phyloP scores from a whole-genome alignment of 306 rosid genomes.

The Notholithocarpus densiflorus region DNA sequence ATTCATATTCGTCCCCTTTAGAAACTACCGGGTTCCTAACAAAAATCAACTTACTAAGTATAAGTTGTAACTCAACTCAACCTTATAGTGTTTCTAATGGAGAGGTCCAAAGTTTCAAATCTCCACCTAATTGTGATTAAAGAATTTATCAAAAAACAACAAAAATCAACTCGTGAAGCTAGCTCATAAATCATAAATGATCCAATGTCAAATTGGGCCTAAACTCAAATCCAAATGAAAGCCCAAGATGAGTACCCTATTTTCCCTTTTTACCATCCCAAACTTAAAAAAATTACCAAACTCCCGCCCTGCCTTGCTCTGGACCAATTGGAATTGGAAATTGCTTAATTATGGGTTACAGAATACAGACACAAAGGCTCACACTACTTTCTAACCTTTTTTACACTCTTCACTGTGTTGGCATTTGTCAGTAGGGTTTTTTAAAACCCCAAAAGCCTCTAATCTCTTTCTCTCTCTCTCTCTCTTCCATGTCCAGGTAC shows the following conservation, averaged over 20 bases:
- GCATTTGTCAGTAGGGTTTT: constrained; percentile 6
- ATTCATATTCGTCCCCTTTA: no score
- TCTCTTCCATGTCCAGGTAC: constrained; percentile 1
- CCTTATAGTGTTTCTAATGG: no score
- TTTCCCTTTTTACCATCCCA: not conserved
- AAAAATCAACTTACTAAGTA: no score
- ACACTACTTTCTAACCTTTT: not conserved
- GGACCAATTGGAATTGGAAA: not conserved
- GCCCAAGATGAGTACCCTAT: not conserved
- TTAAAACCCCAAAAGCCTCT: not conserved
- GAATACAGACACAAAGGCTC: not conserved
- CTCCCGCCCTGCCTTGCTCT: constrained; percentile 19
- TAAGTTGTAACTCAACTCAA: no score
- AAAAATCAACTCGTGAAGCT: no score
- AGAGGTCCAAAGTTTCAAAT: no score
- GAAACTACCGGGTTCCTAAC: rapidly evolving
- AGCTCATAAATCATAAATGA: not conserved
- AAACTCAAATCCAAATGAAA: not conserved
- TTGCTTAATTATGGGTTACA: not conserved
- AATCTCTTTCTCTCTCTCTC: not conserved
- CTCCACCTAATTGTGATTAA: no score
- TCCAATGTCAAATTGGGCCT: not conserved
- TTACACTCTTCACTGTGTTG: not conserved
- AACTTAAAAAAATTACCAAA: constrained; percentile 3
- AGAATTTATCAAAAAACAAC: no score